Base-by-base conservation (phyloP, 2,329 filamentous ascomycete genomes). In the Fusarium beomiforme region DNA sequence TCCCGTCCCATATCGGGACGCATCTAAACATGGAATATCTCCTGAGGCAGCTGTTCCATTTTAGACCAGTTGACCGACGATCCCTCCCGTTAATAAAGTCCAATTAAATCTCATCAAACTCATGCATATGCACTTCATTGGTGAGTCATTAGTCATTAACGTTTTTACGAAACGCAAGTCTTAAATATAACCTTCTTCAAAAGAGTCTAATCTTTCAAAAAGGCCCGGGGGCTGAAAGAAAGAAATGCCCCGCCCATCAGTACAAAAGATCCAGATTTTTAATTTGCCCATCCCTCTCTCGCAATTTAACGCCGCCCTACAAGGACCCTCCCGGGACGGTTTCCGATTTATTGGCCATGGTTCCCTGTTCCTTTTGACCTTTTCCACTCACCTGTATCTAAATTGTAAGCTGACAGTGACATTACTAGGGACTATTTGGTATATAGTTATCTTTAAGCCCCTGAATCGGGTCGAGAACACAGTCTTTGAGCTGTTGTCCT, bases 331-430 rank as follows among this genome's bases (percentile, higher is more conserved):
- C 60, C 62, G 53, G 64, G 37, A 21, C 21, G n/a, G 47, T 67
- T 67, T 68, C 64, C 64, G 64, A 67, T 67, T 41, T 13, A 68
- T 68, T 67, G 56, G 56, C 10, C 63, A 16, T 50, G 34, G 39
- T 23, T 67, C 49, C 64, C 33, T 34, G 44, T 51, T 16, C 23
- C 37, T 10, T 29, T n/a, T n/a, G n/a, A n/a, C n/a, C n/a, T 16
- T n/a, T 41, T 16, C 51, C 51, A 46, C 51, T 55, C 23, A 16
- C 26, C n/a, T n/a, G n/a, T n/a, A n/a, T 43, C 31, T 26, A 17
- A 33, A 19, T 37, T 64, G 53, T 64, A 51, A 51, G 63, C 34
- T 47, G 26, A 50, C 33, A 39, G 21, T 11, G n/a, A 21, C 47
- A 37, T 21, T 16, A 26, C 50, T 37, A 31, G 57, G 49, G 21